A percentile compares a stretch with the other conserved stretches of the same genome.
These are phyloP conservation scores for Blepharisma stoltei DNA, from an alignment of 73 alveolate genomes.

Conservation along the genomic window DNA sequence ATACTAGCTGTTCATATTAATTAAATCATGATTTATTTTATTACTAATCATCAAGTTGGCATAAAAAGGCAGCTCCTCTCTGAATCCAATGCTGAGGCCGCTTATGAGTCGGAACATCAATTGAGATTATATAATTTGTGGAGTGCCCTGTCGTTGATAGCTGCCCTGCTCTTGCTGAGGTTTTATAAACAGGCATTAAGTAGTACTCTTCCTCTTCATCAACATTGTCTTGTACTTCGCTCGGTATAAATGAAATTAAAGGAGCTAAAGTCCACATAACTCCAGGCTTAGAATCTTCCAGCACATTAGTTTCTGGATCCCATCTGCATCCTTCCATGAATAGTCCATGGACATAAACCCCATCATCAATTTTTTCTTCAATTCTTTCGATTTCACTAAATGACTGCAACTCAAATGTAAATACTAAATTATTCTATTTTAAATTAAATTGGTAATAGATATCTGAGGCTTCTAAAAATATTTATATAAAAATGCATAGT, in stretches of 20 bases:
- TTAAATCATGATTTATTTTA: not conserved
- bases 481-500: too few relatives aligned
- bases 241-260: conserved; percentile 75
- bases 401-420: conserved; percentile 79
- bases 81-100: conserved; percentile 96
- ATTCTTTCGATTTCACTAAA: conserved; percentile 61
- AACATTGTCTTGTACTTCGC: conserved; percentile 54
- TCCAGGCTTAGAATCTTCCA: conserved; percentile 81
- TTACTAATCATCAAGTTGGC: conserved; percentile 51
- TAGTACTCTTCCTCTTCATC: conserved; percentile 54
- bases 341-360: conserved; percentile 94
- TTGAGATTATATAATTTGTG: conserved; percentile 75
- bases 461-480: too few relatives aligned
- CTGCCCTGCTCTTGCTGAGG: conserved; percentile 98
- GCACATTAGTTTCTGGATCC: conserved; percentile 79
- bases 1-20: too few relatives aligned
- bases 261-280: conserved; percentile 75
- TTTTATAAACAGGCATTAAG: conserved; percentile 97
- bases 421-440: conserved; percentile 81
- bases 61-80: conserved; percentile 99
- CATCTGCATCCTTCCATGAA: conserved; percentile 99
- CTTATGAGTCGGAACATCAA: conserved; percentile 67
- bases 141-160: conserved; percentile 96
- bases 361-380: conserved; percentile 85
- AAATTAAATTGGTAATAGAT: too few relatives aligned